Base-by-base conservation (phyloP, 1,284 basidiomycete species). In the Boletus smithii region DNA sequence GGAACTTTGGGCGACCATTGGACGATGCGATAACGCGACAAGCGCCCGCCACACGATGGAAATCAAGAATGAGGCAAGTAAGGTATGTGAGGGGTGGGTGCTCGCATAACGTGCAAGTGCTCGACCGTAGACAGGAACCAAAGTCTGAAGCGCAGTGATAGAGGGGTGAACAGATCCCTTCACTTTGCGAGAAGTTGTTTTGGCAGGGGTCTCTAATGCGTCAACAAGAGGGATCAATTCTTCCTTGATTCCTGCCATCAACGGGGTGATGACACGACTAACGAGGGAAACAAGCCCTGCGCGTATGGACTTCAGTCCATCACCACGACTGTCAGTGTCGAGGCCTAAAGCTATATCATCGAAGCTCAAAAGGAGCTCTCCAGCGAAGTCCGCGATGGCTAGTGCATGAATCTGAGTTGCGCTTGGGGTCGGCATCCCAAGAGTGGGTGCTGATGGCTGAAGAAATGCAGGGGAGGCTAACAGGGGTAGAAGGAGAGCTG, bases 381-480 rank as follows among this genome's bases (percentile, higher is more conserved):
- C 83, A 18, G 83, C 79, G 55, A 91, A 82, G 9, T 73, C 73
- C 0, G 81, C 80, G 35, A 85, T 70, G 4, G 77, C 80, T 34
- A 88, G 65, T 0, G 83, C 85, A 64, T 90, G 84, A 9, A 78
- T 62, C 60, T 91, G 87, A 3, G 79, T 79, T n/a, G 83, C 64
- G 54, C 83, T 87, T 16, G 73, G 74, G 48, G 71, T 73, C 6
- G 81, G 74, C 18, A 69, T 58, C 51, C 77, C 79, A 17, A 71
- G 60, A 7, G 74, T 78, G 3, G 79, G 76, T 6, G 74, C 72
- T 14, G 75, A 68, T 13, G 80, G 72, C 1, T 67, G 69, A 17
- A 75, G 70, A 63, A 89, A 86, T 8, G 76, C 68, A 14, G 81
- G 70, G 3, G 85, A 81, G 7, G 83, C 80, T 11, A 89, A 59